phyloP scores from a whole-genome alignment of 2,329 filamentous ascomycete genomes.

The Raffaelea ambrosiae region DNA sequence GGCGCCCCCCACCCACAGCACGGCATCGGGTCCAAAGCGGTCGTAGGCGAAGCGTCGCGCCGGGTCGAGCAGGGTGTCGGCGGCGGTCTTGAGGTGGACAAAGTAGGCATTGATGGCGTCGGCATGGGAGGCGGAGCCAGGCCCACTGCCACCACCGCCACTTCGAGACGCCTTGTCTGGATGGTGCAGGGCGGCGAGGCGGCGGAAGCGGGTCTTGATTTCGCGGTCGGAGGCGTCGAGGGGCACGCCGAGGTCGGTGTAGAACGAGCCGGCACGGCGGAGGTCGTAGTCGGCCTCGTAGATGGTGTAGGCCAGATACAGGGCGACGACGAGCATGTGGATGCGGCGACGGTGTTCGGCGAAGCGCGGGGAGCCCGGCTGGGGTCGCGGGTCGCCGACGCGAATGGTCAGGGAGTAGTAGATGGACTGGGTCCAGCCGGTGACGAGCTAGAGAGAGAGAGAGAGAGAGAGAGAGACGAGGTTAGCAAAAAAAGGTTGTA shows the following conservation, averaged over 20 bases:
- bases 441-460: slow-evolving; percentile 53
- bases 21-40: slow-evolving; percentile 68
- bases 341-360: slow-evolving; percentile 71
- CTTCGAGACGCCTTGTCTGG: slow-evolving; percentile 64
- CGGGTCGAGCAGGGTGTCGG: slow-evolving; percentile 73
- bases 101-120: slow-evolving; percentile 45
- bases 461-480: slow-evolving; percentile 9
- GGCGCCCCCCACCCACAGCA: slow-evolving; percentile 39
- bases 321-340: slow-evolving; percentile 70
- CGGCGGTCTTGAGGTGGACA: slow-evolving; percentile 72
- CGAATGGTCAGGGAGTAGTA: slow-evolving; percentile 87
- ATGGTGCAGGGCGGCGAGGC: slow-evolving; percentile 63
- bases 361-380: slow-evolving; percentile 59
- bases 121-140: slow-evolving; percentile 20
- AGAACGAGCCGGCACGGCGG: slow-evolving; percentile 64
- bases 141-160: slow-evolving; percentile 11
- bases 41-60: slow-evolving; percentile 81
- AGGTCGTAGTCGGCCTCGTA: slow-evolving; percentile 85
- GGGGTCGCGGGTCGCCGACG: slow-evolving; percentile 75
- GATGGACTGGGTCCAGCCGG: slow-evolving; percentile 66
- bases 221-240: slow-evolving; percentile 62
- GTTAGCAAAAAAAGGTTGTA: neutral
- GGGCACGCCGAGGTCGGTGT: slow-evolving; percentile 64
- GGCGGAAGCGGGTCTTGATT: slow-evolving; percentile 78
- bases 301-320: slow-evolving; percentile 85